phyloP scores from a whole-genome alignment of 306 rosid genomes.

The Gillenia trifoliata region DNA sequence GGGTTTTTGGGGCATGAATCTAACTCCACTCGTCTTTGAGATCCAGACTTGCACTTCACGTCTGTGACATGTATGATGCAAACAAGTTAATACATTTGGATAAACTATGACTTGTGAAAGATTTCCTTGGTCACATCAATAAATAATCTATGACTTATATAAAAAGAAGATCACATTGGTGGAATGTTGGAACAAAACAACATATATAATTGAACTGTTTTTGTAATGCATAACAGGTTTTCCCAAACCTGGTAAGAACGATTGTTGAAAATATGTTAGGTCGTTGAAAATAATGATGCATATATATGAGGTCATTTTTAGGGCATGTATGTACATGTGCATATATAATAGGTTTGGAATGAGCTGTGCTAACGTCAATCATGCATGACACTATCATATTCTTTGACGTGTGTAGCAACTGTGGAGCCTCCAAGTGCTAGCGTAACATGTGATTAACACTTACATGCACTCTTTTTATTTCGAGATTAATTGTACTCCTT shows the following conservation, averaged over 20 bases:
- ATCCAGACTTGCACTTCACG: slow-evolving; percentile 1
- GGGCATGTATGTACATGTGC: background rate
- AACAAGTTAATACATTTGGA: background rate
- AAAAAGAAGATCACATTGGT: background rate
- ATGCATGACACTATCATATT: too few species aligned
- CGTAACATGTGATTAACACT: background rate
- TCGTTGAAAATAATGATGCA: background rate
- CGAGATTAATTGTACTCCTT: background rate
- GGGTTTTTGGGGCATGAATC: background rate
- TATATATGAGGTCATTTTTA: background rate
- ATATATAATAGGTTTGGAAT: too few species aligned
- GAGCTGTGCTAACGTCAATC: background rate
- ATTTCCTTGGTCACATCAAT: background rate
- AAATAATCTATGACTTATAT: background rate
- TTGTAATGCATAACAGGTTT: background rate
- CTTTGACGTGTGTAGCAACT: background rate
- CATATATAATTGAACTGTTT: background rate
- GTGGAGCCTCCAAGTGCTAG: background rate
- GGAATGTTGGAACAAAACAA: slow-evolving; percentile 11
- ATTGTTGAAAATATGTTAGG: background rate
- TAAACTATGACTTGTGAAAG: background rate
- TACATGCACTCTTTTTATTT: background rate
- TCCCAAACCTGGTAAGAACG: background rate
- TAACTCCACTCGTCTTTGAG: background rate
- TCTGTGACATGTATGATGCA: background rate